Conservation (phyloP, 768 basidiomycete species). For the Thelephora ganbajun region DNA sequence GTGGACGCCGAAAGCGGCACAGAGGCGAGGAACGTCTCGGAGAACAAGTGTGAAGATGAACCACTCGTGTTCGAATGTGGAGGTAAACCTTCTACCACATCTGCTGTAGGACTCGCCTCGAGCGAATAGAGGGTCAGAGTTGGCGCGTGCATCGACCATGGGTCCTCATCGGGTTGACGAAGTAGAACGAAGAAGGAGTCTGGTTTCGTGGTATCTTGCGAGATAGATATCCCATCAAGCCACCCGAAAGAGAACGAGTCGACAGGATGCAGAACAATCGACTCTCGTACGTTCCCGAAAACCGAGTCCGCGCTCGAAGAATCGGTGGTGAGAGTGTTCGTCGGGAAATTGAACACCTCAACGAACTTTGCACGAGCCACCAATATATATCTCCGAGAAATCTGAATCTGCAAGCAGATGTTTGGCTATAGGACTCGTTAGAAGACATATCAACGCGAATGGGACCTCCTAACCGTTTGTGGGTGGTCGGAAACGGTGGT, state of each 20-base stretch:
- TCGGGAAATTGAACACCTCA: slow-evolving; percentile 37
- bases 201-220: slow-evolving; percentile 3
- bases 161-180: slow-evolving; percentile 44
- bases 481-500: too few relatives aligned
- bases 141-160: slow-evolving; percentile 37
- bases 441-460: too few relatives aligned
- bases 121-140: slow-evolving; percentile 40
- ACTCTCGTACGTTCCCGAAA: too few relatives aligned
- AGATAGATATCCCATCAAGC: slow-evolving; percentile 42
- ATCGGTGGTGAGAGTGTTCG: slow-evolving; percentile 15
- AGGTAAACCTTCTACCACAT: neutral
- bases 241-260: slow-evolving; percentile 47
- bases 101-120: slow-evolving; percentile 20
- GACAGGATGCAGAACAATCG: slow-evolving; percentile 19
- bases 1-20: too few relatives aligned
- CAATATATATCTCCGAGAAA: slow-evolving; percentile 31
- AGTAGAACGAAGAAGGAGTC: slow-evolving; percentile 34
- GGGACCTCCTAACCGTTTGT: too few relatives aligned
- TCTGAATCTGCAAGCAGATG: slow-evolving; percentile 37
- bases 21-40: too few relatives aligned
- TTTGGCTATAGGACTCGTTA: slow-evolving; percentile 23
- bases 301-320: slow-evolving; percentile 1
- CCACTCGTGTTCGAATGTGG: too few relatives aligned
- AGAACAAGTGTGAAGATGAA: too few relatives aligned
- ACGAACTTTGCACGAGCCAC: slow-evolving; percentile 48